These are phyloP conservation scores for Pachyrhizus erosus DNA, from an alignment of 306 rosid species.

Conservation along the genomic window DNA sequence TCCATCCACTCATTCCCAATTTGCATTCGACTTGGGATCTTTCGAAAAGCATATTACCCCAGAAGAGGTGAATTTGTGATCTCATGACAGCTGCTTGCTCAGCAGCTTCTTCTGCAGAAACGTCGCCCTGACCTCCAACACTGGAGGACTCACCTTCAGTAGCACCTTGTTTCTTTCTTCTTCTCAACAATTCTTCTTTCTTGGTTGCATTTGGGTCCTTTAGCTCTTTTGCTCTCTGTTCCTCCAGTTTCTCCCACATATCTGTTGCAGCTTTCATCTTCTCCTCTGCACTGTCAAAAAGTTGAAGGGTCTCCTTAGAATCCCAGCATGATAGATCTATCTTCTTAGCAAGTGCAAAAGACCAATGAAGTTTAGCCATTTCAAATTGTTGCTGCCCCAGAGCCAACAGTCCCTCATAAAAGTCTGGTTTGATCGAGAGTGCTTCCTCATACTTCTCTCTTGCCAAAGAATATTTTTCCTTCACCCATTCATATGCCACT, in stretches of 20 bases:
- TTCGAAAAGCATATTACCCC: slow-evolving; percentile 98
- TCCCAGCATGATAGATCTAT: slow-evolving; percentile 79
- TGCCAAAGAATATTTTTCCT: slow-evolving; percentile 90
- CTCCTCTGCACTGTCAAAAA: slow-evolving; percentile 85
- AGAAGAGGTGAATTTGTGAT: slow-evolving; percentile 95
- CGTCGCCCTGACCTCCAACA: slow-evolving; percentile 61
- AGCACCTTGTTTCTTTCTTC: slow-evolving; percentile 75
- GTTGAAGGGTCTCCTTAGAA: slow-evolving; percentile 74
- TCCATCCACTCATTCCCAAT: slow-evolving; percentile 78
- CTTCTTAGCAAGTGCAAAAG: slow-evolving; percentile 91
- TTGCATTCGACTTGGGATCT: slow-evolving; percentile 96
- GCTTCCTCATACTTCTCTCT: slow-evolving; percentile 91
- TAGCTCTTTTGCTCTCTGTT: slow-evolving; percentile 80
- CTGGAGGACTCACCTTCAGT: slow-evolving; percentile 68
- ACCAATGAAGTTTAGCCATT: slow-evolving; percentile 99
- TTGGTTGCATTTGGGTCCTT: slow-evolving; percentile 85
- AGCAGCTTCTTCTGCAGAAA: slow-evolving; percentile 84
- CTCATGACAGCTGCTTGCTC: slow-evolving; percentile 96
- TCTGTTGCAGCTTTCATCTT: slow-evolving; percentile 95
- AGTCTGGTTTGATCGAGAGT: slow-evolving; percentile 86
- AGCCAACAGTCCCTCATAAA: slow-evolving; percentile 92
- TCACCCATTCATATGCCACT: slow-evolving; percentile 95
- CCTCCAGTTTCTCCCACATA: slow-evolving; percentile 98
- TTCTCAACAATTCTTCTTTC: slow-evolving; percentile 79
- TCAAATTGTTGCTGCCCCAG: slow-evolving; percentile 96